Base-by-base conservation (phyloP, 148 eudicot genomes). In the Nyssa sinensis region DNA sequence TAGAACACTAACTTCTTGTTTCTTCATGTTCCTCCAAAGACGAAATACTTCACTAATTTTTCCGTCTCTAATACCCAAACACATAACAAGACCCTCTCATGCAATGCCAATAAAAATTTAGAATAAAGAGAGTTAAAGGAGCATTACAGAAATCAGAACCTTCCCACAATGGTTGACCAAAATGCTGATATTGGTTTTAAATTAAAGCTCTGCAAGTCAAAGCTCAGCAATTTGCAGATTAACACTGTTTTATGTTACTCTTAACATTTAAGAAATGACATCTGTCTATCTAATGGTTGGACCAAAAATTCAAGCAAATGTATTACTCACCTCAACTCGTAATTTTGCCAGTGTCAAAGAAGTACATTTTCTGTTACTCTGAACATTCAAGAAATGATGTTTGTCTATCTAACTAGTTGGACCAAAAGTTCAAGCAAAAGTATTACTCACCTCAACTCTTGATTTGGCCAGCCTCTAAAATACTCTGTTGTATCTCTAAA, bases 391-490 rank as follows among this genome's bases (percentile, higher is more conserved):
- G 1, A 25, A 37, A 72, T 66, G 66, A 29, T 19, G 25, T 8
- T 49, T 51, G 24, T 74, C 30, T 32, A 23, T 64, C 49, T 17
- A 31, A 31, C 1, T n/a, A 74, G 37, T 31, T 17, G 5, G 32
- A 24, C 31, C 34, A 66, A 49, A 49, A 27, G 27, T 24, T 58
- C 19, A 77, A 32, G 55, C 8, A 64, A 53, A 47, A 7, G 44
- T 21, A 35, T 47, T 30, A 86, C 97, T 86, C 79, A 94, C 98
- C 65, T 88, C 31, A 92, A 81, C 73, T 90, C 91, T 79, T 95
- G 98, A 81, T 89, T 79, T 72, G 94, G 97, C 96, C 96, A 92
- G 27, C 90, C 98, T 65, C 31, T 73, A 64, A 95, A 90, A 81
- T 86, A 92, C 71, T 80, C 89, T 57, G 83, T 70, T 58, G 76